These are phyloP conservation scores for Botryotinia globosa DNA, from an alignment of 2,329 filamentous ascomycete genomes.

Conservation along the genomic window DNA sequence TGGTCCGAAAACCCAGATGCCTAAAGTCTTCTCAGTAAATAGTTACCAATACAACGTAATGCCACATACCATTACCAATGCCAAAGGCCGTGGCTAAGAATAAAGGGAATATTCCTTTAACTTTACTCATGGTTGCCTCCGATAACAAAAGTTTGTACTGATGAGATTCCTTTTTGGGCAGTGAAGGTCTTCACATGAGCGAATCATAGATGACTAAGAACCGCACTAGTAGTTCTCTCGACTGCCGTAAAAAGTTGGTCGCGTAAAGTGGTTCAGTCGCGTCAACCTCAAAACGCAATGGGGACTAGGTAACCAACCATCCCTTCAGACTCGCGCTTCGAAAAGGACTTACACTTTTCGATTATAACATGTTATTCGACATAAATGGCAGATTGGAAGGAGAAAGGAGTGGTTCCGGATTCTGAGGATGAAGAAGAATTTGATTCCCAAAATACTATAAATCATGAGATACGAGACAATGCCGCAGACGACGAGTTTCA, in stretches of 20 bases:
- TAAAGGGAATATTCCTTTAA: constrained; percentile 33
- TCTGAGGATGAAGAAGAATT: constrained; percentile 39
- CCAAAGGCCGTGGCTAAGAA: constrained; percentile 35
- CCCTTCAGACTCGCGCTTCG: neutral
- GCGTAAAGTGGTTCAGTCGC: constrained; percentile 20
- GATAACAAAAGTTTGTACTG: neutral
- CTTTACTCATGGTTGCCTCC: constrained; percentile 31
- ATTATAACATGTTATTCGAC: constrained; percentile 29
- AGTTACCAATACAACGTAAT: neutral
- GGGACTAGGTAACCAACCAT: neutral
- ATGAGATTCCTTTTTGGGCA: neutral
- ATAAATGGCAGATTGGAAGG: constrained; percentile 40
- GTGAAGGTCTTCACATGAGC: neutral
- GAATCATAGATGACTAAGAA: neutral
- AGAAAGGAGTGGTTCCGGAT: constrained; percentile 39
- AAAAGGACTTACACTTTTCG: constrained; percentile 10
- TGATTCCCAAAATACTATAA: constrained; percentile 28
- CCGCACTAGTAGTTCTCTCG: neutral
- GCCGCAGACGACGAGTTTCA: constrained; percentile 14
- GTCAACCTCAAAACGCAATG: constrained; percentile 18
- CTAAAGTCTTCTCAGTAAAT: constrained; percentile 22
- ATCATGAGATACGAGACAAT: constrained; percentile 9
- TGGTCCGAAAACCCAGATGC: constrained; percentile 36
- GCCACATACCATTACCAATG: constrained; percentile 35
- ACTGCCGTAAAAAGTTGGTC: constrained; percentile 13